Base-by-base conservation (phyloP, 1,139 yeast species). In the Kurtzmaniella natalensis region DNA sequence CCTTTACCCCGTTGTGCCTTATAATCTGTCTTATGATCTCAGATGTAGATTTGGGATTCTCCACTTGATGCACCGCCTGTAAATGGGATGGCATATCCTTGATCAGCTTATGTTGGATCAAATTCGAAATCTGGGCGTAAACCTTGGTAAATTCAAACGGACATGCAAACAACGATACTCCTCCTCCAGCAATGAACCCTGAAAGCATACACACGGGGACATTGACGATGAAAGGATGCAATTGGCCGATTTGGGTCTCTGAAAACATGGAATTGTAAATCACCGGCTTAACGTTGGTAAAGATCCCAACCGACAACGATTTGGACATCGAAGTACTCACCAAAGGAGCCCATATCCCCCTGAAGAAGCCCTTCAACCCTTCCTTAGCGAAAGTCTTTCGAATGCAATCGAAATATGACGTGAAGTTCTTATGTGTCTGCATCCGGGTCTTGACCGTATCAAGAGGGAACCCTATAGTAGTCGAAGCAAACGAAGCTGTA, bases 71-170 rank as follows among this genome's bases (percentile, higher is more conserved):
- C 5, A 36, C 32, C 8, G 50, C 44, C 31, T 41, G 42, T 18
- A 40, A 36, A 25, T 28, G 37, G 19, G 43, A 40, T 6, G 54
- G 48, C 15, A 42, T 23, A 17, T 45, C 48, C 23, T 33, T 37
- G 28, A 37, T 30, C 28, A 49, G 52, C 33, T 42, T 55, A 36
- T 35, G 42, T 41, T 67, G 66, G 30, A 73, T 70, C 48, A 77
- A 52, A 39, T 72, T 51, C 46, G 77, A 65, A 46, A 86, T 73
- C 53, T 87, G 95, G 27, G 92, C 82, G 41, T 82, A 85, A 6
- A 86, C 69, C 52, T 87, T 87, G 32, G 92, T 79, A 54, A 84
- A 77, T 53, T 86, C 96, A 53, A 86, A 86, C 0, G 96, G 96
- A 47, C 92, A 81, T 3, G 94, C 85, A 51, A 83, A 74, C 4